Evolutionary conservation across 2,329 filamentous ascomycete species (phyloP).

Genomic region (Dactylonectria macrodidyma): DNA sequence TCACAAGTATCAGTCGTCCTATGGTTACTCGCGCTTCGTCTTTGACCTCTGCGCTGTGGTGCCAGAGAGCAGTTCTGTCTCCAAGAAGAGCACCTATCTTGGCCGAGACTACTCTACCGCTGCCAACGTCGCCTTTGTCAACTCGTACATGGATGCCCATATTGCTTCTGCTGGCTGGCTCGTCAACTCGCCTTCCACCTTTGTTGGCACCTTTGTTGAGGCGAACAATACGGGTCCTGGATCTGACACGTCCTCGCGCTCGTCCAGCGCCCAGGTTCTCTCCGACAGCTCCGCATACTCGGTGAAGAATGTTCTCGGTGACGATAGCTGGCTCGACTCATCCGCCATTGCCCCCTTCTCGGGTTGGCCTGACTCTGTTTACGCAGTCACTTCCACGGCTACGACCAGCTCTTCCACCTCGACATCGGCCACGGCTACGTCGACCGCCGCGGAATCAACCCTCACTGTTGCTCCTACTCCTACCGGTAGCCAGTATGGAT

Average conservation of each 20-base stretch:
- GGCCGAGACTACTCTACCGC: slow-evolving; percentile 47
- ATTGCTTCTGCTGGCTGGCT: slow-evolving; percentile 48
- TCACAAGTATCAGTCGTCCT: slow-evolving; percentile 45
- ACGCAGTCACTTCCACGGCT: slow-evolving; percentile 29
- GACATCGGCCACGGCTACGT: slow-evolving; percentile 20
- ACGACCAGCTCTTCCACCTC: neutral
- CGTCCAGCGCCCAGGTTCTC: slow-evolving; percentile 41
- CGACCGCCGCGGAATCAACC: slow-evolving; percentile 15
- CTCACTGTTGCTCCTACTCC: slow-evolving; percentile 52
- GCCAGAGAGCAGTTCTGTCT: slow-evolving; percentile 45
- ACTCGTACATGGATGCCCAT: slow-evolving; percentile 49
- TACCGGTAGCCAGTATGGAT: slow-evolving; percentile 56
- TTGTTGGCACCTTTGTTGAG: slow-evolving; percentile 49
- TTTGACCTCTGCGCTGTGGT: slow-evolving; percentile 59
- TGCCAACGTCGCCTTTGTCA: slow-evolving; percentile 47
- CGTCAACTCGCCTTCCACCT: slow-evolving; percentile 41
- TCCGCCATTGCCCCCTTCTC: slow-evolving; percentile 48
- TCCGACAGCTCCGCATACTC: slow-evolving; percentile 67
- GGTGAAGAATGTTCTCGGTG: slow-evolving; percentile 53
- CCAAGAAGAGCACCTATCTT: slow-evolving; percentile 45
- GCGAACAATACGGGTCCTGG: slow-evolving; percentile 53
- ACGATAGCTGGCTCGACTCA: slow-evolving; percentile 52
- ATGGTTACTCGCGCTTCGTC: slow-evolving; percentile 56
- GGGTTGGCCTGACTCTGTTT: slow-evolving; percentile 49
- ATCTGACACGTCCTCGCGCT: slow-evolving; percentile 41